Conservation (phyloP, 176 grass and related monocot genomes). For the Carex pumila region DNA sequence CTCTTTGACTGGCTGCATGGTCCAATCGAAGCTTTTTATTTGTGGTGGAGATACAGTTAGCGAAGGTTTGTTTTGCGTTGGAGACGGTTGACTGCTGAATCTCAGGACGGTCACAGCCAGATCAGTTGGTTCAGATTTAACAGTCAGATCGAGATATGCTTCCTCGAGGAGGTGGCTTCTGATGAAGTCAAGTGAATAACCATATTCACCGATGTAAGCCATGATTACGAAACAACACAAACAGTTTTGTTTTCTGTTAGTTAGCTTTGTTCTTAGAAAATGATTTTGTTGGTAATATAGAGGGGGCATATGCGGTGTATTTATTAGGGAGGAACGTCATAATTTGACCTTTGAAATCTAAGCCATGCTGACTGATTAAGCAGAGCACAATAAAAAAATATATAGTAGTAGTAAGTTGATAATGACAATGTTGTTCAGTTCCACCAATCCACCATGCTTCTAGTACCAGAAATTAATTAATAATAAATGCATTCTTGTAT, state of each 20-base stretch:
- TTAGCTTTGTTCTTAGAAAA: not conserved
- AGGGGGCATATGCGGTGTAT: not conserved
- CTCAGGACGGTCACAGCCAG: not conserved
- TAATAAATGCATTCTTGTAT: not conserved
- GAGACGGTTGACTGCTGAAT: not conserved
- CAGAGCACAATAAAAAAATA: no score
- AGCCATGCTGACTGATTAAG: no score
- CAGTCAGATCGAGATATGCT: not conserved
- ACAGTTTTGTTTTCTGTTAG: not conserved
- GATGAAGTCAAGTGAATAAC: constrained; percentile 17
- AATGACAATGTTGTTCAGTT: not conserved
- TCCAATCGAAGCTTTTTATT: no score
- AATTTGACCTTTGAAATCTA: not conserved
- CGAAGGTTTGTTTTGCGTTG: no score
- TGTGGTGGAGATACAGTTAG: not conserved
- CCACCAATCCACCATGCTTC: not conserved
- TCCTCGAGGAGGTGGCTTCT: not conserved
- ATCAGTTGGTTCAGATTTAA: not conserved
- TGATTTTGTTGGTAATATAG: not conserved
- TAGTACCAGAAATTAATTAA: not conserved
- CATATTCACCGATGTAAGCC: not conserved
- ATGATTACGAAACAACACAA: not conserved
- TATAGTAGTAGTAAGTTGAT: no score
- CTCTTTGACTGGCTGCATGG: not conserved
- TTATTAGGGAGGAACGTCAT: not conserved